Base-by-base conservation (phyloP, 306 rosid species). In the Ormosia semicastrata region DNA sequence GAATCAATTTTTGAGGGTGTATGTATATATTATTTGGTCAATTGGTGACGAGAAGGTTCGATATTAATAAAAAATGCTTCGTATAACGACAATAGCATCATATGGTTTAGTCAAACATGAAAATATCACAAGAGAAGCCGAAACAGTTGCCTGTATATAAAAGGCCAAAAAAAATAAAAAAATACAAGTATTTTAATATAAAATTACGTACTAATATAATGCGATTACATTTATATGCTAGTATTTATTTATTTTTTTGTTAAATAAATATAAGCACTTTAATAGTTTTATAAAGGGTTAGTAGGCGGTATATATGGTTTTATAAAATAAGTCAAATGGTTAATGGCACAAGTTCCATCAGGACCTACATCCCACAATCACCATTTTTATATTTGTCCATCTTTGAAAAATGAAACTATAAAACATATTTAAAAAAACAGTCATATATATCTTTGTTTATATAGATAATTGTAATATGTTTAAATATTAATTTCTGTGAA, bases 91-190 rank as follows among this genome's bases (percentile, higher is more conserved):
- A 86, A 69, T 53, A 36, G 53, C 9, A 41, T 47, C 85, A 73
- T 85, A 64, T 86, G 76, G 79, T 54, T 67, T 24, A 54, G 89
- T 86, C 86, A 86, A 82, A 68, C 84, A 67, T 73, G 81, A 54
- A 82, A 86, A 78, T 12, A 78, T 86, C 72, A 68, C 33, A 67
- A 14, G 49, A 58, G 65, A 56, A 77, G 49, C 62, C 83, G 54
- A 71, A 85, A 76, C n/a, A 30, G 69, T 84, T 60, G 44, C 53
- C 58, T 13, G 32, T 50, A 44, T 53, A 3, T 4, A 39, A 39
- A 66, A 15, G 32, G 46, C 56, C 24, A 82, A 81, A 82, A 24
- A 71, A 18, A 43, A 56, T 53, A n/a, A 2, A 8, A 54, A 30
- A 60, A 44, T 43, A 43, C 8, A 30, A 1, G 6, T 30, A 29